Base-by-base conservation (phyloP, 345 rosid genomes). In the Gossypium australe region DNA sequence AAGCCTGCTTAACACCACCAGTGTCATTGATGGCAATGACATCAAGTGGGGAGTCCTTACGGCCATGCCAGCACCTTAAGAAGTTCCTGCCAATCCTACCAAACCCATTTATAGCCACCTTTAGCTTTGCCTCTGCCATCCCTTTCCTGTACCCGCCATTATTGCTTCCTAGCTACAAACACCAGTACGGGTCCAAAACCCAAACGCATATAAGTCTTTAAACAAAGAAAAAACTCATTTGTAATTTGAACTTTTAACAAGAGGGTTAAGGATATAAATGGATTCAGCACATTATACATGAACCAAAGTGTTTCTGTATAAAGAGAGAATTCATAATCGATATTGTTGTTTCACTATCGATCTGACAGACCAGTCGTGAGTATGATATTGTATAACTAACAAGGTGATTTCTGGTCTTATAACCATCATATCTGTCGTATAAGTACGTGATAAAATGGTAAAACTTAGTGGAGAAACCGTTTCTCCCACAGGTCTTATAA, bases 61-160 rank as follows among this genome's bases (percentile, higher is more conserved):
- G 62, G 29, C 34, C 62, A 10, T 58, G 62, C 62, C 62, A 58
- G 16, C 62, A 58, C 16, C 62, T 58, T 22, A 58, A 58, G 62
- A 58, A 58, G 34, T 58, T 58, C 62, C 62, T 58, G 5, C 62
- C 62, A 34, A 94, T 92, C 74, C 98, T 80, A 53, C 98, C 97
- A n/a, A 94, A 94, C 55, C 97, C 98, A 11, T 94, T 94, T 66
- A 94, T 94, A 29, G 98, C 98, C 48, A 94, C 97, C 82, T 92
- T 92, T 65, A 94, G 80, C 89, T 94, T 92, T 2, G 96, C 98
- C 86, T 86, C 91, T 2, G 83, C 83, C 5, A 83, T 91, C 34
- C 78, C 81, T 79, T 84, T 94, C 87, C 86, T 92, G 94, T 86
- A 90, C 59, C 90, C 91, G 38, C 94, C 88, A 67, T 77, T 85